Percentiles rank a stretch among this genome's conserved stretches.
phyloP scores from a whole-genome alignment of 768 basidiomycete species.

The Pulveroboletus sp. region DNA sequence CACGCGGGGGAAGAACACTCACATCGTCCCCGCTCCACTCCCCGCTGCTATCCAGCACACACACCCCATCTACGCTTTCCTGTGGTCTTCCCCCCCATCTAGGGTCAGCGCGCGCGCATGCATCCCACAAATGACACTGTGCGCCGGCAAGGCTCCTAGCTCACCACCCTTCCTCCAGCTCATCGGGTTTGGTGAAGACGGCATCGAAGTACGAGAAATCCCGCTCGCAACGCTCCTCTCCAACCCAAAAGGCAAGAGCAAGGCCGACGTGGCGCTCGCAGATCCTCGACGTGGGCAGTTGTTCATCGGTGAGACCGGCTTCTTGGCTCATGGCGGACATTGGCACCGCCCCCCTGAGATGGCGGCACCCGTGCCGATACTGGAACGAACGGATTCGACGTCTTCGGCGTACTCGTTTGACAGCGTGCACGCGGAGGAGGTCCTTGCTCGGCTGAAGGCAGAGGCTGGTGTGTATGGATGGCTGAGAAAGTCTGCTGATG shows the following conservation, averaged over 20 bases:
- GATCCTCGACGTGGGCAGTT: conserved; percentile 52
- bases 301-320: conserved; percentile 58
- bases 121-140: conserved; percentile 23
- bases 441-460: conserved; percentile 39
- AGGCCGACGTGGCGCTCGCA: conserved; percentile 36
- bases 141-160: background rate
- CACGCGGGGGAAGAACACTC: conserved; percentile 65
- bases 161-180: conserved; percentile 55
- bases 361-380: conserved; percentile 27
- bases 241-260: conserved; percentile 30
- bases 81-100: conserved; percentile 57
- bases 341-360: conserved; percentile 36
- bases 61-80: conserved; percentile 50
- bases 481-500: conserved; percentile 65
- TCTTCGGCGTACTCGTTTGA: conserved; percentile 43
- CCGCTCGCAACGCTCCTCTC: conserved; percentile 43
- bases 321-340: conserved; percentile 42
- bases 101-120: conserved; percentile 51
- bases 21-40: conserved; percentile 63
- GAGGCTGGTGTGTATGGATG: conserved; percentile 76
- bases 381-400: conserved; percentile 43
- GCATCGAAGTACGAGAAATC: conserved; percentile 71
- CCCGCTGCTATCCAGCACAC: conserved; percentile 44
- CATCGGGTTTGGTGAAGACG: conserved; percentile 62
- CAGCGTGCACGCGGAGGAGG: conserved; percentile 51